Conservation (phyloP, 768 basidiomycete species). For the Dentipellis sp. region DNA sequence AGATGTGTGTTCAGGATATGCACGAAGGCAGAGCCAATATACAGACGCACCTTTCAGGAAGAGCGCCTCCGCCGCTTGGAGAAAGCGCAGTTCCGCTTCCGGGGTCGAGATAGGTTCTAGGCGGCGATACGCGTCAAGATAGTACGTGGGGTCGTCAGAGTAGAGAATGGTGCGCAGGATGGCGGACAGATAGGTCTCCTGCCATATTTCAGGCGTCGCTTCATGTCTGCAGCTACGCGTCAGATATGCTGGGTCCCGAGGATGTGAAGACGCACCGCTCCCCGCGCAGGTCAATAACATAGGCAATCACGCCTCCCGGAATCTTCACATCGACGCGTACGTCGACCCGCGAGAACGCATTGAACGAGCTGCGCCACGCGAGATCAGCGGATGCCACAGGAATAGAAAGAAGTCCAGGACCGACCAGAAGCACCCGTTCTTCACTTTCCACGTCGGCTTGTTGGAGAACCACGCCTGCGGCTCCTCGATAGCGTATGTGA, state of each 20-base stretch:
- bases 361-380: constrained; percentile 67
- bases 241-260: background rate
- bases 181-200: constrained; percentile 94
- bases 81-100: constrained; percentile 84
- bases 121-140: constrained; percentile 89
- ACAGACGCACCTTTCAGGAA: constrained; percentile 67
- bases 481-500: constrained; percentile 94
- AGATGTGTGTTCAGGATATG: background rate
- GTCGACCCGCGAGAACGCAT: constrained; percentile 95
- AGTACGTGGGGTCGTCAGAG: constrained; percentile 89
- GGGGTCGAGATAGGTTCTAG: constrained; percentile 87
- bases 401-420: constrained; percentile 16
- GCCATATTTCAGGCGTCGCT: constrained; percentile 89
- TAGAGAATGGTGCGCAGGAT: constrained; percentile 87
- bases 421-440: constrained; percentile 88
- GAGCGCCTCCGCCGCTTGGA: constrained; percentile 82
- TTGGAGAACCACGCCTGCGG: constrained; percentile 88
- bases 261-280: constrained; percentile 57
- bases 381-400: background rate
- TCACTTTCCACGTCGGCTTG: constrained; percentile 79
- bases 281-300: constrained; percentile 88
- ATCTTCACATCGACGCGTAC: constrained; percentile 97
- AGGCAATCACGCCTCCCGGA: constrained; percentile 92
- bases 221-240: constrained; percentile 52
- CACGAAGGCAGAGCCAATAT: background rate